Percentiles rank a stretch among this genome's conserved stretches.
phyloP scores from a whole-genome alignment of 208 protist species.

The Trypanosoma mega region DNA sequence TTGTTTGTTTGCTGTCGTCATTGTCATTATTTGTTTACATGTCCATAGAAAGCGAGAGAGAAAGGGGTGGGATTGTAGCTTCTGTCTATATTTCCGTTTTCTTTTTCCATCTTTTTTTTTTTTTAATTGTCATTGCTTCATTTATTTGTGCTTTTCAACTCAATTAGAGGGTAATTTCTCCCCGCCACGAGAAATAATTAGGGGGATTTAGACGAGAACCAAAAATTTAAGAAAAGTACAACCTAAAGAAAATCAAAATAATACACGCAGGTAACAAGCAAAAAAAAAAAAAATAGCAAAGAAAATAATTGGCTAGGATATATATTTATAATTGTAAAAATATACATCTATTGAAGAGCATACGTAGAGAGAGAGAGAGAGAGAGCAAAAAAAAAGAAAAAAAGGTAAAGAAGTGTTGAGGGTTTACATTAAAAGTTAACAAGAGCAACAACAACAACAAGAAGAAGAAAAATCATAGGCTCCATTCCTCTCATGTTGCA shows the following conservation, averaged over 20 bases:
- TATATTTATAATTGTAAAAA: conserved; percentile 14
- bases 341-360: conserved; percentile 20
- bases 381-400: background rate
- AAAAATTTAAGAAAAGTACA: conserved; percentile 7
- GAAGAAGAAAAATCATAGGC: too few relatives aligned
- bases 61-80: too few relatives aligned
- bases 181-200: background rate
- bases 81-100: background rate
- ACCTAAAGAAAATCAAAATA: too few relatives aligned
- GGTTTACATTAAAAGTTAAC: too few relatives aligned
- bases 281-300: too few relatives aligned
- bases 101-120: conserved; percentile 8
- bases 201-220: background rate
- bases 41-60: too few relatives aligned
- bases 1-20: background rate
- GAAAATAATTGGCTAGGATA: too few relatives aligned
- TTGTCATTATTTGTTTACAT: too few relatives aligned
- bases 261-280: too few relatives aligned
- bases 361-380: background rate
- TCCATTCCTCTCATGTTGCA: background rate
- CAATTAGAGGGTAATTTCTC: background rate
- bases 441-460: too few relatives aligned
- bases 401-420: background rate
- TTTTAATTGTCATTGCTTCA: background rate
- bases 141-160: too few relatives aligned